Conservation (phyloP, 306 rosid species). For the Castanea sativa region DNA sequence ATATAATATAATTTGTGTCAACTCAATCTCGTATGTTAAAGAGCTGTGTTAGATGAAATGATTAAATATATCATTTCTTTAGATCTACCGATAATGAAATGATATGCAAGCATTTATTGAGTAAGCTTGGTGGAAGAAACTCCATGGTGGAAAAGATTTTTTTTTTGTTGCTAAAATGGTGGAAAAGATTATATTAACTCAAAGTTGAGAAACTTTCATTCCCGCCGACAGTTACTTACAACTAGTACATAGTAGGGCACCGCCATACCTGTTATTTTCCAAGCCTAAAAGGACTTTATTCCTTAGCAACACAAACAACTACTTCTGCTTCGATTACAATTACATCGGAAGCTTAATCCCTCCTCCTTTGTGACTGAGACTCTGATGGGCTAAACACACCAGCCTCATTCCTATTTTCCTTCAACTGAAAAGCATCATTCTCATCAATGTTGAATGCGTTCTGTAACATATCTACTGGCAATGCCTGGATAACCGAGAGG, state of each 20-base stretch:
- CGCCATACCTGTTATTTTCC: background rate
- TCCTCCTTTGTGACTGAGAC: background rate
- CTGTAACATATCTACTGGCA: slow-evolving; percentile 20
- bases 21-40: too few species aligned
- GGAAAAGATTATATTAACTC: background rate
- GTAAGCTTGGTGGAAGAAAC: background rate
- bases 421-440: slow-evolving; percentile 26
- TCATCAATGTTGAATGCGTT: slow-evolving; percentile 2
- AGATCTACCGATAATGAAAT: too few species aligned
- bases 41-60: too few species aligned
- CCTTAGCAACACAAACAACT: background rate
- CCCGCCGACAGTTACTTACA: background rate
- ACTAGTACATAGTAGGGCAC: background rate
- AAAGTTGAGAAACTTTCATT: background rate
- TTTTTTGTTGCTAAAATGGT: too few species aligned
- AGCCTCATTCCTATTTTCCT: slow-evolving; percentile 18
- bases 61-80: too few species aligned
- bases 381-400: slow-evolving; percentile 24
- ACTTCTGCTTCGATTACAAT: background rate
- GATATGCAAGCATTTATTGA: too few species aligned
- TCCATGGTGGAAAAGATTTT: background rate
- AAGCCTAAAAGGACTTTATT: background rate
- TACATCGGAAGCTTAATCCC: background rate
- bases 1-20: too few species aligned
- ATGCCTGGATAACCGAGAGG: slow-evolving; percentile 13